Conservation (phyloP, 2,329 filamentous ascomycete species). For the Westerdykella ornata region DNA sequence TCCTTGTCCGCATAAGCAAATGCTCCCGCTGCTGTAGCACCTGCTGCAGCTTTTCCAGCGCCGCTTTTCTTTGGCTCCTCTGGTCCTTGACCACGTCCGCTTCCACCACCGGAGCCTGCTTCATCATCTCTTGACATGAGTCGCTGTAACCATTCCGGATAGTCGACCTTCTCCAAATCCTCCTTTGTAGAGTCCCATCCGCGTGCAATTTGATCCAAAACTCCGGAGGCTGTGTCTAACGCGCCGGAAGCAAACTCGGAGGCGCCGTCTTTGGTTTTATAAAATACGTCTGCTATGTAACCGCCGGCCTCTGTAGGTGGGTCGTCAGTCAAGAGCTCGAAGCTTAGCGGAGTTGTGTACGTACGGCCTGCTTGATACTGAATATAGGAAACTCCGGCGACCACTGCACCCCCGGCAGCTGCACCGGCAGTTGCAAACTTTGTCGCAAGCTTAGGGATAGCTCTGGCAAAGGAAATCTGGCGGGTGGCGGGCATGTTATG, state of each 20-base stretch:
- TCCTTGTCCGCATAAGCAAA: slow-evolving; percentile 71
- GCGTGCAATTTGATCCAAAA: slow-evolving; percentile 69
- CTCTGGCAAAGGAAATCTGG: slow-evolving; percentile 59
- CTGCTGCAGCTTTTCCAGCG: slow-evolving; percentile 54
- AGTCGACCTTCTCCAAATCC: slow-evolving; percentile 62
- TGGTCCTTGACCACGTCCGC: slow-evolving; percentile 37
- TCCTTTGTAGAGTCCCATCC: slow-evolving; percentile 84
- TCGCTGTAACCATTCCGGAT: slow-evolving; percentile 71
- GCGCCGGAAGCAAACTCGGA: slow-evolving; percentile 61
- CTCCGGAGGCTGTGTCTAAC: slow-evolving; percentile 64
- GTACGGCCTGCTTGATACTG: slow-evolving; percentile 90
- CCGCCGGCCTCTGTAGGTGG: slow-evolving; percentile 59
- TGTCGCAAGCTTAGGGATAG: slow-evolving; percentile 77
- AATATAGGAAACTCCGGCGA: slow-evolving; percentile 83
- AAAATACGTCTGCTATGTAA: slow-evolving; percentile 70
- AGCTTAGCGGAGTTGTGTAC: slow-evolving; percentile 31
- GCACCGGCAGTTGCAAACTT: slow-evolving; percentile 86
- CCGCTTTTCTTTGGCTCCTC: slow-evolving; percentile 51
- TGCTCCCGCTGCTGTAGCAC: slow-evolving; percentile 64
- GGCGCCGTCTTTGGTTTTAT: slow-evolving; percentile 63
- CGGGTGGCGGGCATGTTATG: slow-evolving; percentile 67
- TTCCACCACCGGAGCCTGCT: slow-evolving; percentile 34
- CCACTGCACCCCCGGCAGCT: slow-evolving; percentile 80
- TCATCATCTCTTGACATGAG: slow-evolving; percentile 48
- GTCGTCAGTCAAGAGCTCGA: too few species aligned